These are phyloP conservation scores for Verbena officinalis DNA, from an alignment of 257 asterid species.

Conservation along the genomic window DNA sequence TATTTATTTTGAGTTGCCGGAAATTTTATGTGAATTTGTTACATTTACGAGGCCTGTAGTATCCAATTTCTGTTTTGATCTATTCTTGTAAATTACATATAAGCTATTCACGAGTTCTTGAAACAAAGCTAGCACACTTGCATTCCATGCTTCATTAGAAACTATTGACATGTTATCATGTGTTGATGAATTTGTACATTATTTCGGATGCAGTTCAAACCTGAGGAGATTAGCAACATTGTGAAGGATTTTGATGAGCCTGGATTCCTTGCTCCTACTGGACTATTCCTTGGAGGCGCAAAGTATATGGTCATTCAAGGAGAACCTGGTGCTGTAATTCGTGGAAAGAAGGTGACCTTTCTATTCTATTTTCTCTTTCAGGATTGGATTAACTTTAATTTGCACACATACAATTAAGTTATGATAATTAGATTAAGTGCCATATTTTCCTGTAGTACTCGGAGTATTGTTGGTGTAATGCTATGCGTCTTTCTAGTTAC, in stretches of 20 bases:
- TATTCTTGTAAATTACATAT: background rate
- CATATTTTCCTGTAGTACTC: background rate
- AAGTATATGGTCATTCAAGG: conserved; percentile 71
- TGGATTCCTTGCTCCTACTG: conserved; percentile 65
- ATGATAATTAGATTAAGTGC: background rate
- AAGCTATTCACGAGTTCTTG: background rate
- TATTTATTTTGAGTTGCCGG: no score
- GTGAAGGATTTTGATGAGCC: conserved; percentile 65
- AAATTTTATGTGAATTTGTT: no score
- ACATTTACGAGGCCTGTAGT: background rate
- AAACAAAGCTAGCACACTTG: background rate
- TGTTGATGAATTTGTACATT: background rate
- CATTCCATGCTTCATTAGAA: background rate
- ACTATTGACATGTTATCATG: background rate
- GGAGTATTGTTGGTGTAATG: background rate
- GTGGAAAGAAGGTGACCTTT: conserved; percentile 52
- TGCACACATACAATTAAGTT: background rate
- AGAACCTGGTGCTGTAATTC: conserved; percentile 58
- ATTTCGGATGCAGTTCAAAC: conserved; percentile 32
- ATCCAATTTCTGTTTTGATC: background rate
- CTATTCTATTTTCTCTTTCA: background rate
- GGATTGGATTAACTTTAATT: no score
- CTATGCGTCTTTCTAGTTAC: background rate
- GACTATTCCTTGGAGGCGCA: conserved; percentile 44
- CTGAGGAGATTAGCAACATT: conserved; percentile 45